phyloP scores from a whole-genome alignment of 1,284 basidiomycete species.

The Sphaerobolus stellatus region DNA sequence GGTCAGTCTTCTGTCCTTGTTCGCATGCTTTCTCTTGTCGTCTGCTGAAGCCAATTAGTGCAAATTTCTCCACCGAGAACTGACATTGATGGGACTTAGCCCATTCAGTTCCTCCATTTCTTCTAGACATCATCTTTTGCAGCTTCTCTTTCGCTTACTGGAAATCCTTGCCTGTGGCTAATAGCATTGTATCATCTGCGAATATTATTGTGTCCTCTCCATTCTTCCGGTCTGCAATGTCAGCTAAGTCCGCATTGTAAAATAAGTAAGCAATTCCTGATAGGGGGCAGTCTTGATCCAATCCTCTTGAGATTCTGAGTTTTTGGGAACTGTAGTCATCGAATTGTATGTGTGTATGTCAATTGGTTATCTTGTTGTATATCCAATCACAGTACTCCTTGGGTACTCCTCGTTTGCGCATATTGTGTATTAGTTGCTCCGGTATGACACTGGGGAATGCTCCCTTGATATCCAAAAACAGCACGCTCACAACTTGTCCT shows the following conservation, averaged over 20 bases:
- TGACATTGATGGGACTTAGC: background rate
- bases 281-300: constrained; percentile 13
- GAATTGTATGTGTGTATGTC: constrained; percentile 1
- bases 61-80: background rate
- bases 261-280: constrained; percentile 7
- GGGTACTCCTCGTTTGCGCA: constrained; percentile 3
- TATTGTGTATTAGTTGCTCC: constrained; percentile 3
- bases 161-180: background rate
- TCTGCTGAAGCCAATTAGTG: background rate
- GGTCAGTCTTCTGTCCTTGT: background rate
- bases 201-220: background rate
- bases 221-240: background rate
- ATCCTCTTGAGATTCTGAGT: background rate
- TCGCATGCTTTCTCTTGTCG: background rate
- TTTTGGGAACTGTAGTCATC: background rate
- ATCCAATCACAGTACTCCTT: constrained; percentile 1
- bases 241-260: constrained; percentile 10
- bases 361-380: background rate
- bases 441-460: constrained; percentile 10
- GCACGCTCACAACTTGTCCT: background rate
- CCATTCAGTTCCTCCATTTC: background rate
- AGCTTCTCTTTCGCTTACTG: background rate
- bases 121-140: background rate
- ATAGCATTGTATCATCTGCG: background rate
- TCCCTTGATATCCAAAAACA: constrained; percentile 10